Conservation (phyloP, 2,329 filamentous ascomycete genomes). For the Coniosporium tulheliwenetii region DNA sequence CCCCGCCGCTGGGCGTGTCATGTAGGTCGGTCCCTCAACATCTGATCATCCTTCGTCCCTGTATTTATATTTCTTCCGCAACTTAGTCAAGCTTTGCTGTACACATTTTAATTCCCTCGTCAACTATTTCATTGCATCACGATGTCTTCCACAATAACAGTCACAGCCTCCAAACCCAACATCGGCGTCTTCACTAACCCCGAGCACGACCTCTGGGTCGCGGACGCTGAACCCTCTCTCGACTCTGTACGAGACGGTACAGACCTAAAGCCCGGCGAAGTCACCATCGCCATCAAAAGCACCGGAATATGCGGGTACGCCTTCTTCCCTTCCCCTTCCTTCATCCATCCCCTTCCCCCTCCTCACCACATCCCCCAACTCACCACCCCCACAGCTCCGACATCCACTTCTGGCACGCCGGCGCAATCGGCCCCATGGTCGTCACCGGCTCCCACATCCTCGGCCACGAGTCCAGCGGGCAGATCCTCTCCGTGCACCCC, state of each 20-base stretch:
- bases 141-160: slow-evolving; percentile 17
- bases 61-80: too few relatives aligned
- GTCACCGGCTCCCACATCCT: slow-evolving; percentile 80
- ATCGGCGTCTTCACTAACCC: slow-evolving; percentile 96
- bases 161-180: slow-evolving; percentile 56
- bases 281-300: slow-evolving; percentile 78
- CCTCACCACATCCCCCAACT: not conserved
- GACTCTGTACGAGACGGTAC: slow-evolving; percentile 57
- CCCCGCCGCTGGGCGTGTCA: too few relatives aligned
- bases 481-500: slow-evolving; percentile 63
- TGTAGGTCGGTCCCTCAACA: too few relatives aligned
- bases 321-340: not conserved
- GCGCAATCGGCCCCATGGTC: slow-evolving; percentile 92
- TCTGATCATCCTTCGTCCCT: too few relatives aligned
- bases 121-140: not conserved
- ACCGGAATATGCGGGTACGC: slow-evolving; percentile 87
- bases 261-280: slow-evolving; percentile 63
- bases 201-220: slow-evolving; percentile 79
- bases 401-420: slow-evolving; percentile 94
- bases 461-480: slow-evolving; percentile 83
- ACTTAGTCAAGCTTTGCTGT: too few relatives aligned
- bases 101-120: not conserved
- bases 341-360: not conserved
- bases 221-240: slow-evolving; percentile 57
- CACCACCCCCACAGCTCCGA: slow-evolving; percentile 49